A percentile compares a stretch with the other conserved stretches of the same genome.
Conservation (phyloP, 2,329 filamentous ascomycete species). For the Fusarium humuli region DNA sequence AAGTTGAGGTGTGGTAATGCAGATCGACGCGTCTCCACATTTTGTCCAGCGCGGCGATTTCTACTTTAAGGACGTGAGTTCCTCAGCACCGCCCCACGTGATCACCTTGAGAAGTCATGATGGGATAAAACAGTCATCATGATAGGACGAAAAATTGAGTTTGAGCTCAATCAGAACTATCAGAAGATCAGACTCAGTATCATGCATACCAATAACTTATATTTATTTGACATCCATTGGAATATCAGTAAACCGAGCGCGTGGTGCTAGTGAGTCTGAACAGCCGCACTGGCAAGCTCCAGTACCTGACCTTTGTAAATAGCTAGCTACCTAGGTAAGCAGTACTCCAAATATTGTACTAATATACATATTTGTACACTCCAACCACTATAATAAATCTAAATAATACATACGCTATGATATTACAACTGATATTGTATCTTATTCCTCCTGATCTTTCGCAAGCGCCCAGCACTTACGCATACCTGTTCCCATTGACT, state of each 20-base stretch:
- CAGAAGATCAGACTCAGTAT: neutral
- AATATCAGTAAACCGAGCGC: too few relatives aligned
- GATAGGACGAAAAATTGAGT: neutral
- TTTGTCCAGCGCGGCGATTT: conserved; percentile 28
- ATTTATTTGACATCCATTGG: neutral
- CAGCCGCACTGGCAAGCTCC: neutral
- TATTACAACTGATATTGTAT: conserved; percentile 18
- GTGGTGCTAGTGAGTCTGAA: neutral
- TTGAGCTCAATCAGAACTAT: neutral
- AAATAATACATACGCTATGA: neutral
- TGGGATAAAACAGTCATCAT: neutral
- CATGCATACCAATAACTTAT: too few relatives aligned
- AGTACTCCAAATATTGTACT: neutral
- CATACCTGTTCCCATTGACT: conserved; percentile 71
- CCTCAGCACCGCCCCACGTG: conserved; percentile 25
- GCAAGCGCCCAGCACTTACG: conserved; percentile 66
- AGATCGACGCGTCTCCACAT: conserved; percentile 45
- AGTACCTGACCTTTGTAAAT: neutral
- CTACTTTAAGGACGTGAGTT: neutral
- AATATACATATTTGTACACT: neutral
- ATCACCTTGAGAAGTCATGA: conserved; percentile 1
- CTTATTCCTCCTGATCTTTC: conserved; percentile 40
- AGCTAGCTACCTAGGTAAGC: neutral
- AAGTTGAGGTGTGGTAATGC: conserved; percentile 24
- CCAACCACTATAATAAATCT: neutral